A percentile compares a stretch with the other conserved stretches of the same genome.
Conservation (phyloP, 371 early-diverging fungal species). For the Rhizopus stolonifer region DNA sequence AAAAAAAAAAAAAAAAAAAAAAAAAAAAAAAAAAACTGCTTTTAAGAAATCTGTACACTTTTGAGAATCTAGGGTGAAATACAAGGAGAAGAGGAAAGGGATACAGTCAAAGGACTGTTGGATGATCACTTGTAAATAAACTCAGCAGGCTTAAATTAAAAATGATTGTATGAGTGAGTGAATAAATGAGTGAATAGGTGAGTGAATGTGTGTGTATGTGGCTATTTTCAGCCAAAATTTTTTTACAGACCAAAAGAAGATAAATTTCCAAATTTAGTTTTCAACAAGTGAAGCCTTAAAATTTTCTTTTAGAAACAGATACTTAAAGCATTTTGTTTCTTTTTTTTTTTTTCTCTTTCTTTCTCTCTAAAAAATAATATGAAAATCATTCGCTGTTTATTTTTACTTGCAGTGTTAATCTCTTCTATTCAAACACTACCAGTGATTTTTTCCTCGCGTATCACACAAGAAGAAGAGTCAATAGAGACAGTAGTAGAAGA, state of each 20-base stretch:
- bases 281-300: not conserved
- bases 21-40: too few species aligned
- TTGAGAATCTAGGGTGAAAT: too few species aligned
- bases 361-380: not conserved
- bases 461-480: not conserved
- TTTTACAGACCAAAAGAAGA: not conserved
- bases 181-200: not conserved
- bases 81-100: slow-evolving; percentile 5
- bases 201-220: not conserved
- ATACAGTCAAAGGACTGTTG: not conserved
- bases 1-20: too few species aligned
- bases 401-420: not conserved
- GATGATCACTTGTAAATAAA: slow-evolving; percentile 1
- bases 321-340: not conserved
- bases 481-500: not conserved
- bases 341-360: not conserved
- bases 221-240: not conserved
- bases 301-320: too few species aligned
- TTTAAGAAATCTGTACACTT: too few species aligned
- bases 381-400: not conserved
- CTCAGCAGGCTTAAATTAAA: slow-evolving; percentile 3
- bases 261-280: not conserved
- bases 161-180: not conserved
- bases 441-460: not conserved
- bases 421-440: not conserved